Base-by-base conservation (phyloP, 441 rosid species). In the Gossypium davidsonii region DNA sequence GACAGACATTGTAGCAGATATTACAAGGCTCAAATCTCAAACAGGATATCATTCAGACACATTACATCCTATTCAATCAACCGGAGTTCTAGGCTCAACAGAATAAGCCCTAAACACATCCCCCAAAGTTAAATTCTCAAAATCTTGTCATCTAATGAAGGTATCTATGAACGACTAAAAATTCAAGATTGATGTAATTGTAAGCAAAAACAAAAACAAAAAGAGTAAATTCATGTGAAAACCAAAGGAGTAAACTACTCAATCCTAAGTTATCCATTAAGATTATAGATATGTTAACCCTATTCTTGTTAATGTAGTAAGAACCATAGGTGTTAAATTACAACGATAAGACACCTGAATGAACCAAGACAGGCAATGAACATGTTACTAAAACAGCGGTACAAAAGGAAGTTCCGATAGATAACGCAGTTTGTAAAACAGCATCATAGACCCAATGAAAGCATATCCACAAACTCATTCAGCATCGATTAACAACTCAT, bases 1-100 rank as follows among this genome's bases (percentile, higher is more conserved):
- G 28, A 87, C 87, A 61, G 86, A 84, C 88, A 89, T 86, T 0
- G 91, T 85, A 3, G 87, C 87, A 0, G 91, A 85, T 46, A 85
- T 89, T 81, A 89, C 78, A 74, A 82, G 90, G 79, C 83, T 89
- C 82, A 85, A 78, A 73, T 84, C 90, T 28, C 90, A 23, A 31
- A 42, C 12, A 49, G 4, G 17, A 26, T 51, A 25, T 28, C 6
- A 34, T 44, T 26, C 7, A 37, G 2, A 25, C 42, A 63, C 51
- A 10, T 39, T 63, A 63, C 25, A 9, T 37, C 18, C 18, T 5
- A 25, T 59, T 26, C 10, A 59, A 39, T 39, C 46, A 39, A 39
- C 46, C 11, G 46, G 46, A 39, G 11, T 39, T 39, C 46, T 39
- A 39, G 46, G 46, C 11, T 39, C 46, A 39, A 39, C 46, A 39